phyloP scores from a whole-genome alignment of 306 rosid genomes.

The Prunus mume region DNA sequence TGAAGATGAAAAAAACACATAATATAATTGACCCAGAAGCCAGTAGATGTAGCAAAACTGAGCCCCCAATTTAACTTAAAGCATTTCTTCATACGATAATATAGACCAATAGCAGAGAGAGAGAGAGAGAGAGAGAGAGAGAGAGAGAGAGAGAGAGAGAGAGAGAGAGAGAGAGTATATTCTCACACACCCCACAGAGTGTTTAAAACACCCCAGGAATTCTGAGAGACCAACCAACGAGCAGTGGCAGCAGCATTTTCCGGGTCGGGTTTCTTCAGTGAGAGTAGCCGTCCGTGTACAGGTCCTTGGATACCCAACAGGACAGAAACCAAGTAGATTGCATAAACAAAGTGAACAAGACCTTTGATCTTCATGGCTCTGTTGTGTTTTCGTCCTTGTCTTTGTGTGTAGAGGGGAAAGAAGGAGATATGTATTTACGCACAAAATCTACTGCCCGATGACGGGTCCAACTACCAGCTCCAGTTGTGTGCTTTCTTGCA shows the following conservation, averaged over 20 bases:
- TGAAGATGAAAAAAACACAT: too few species aligned
- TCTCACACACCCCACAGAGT: too few species aligned
- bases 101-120: not conserved
- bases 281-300: constrained; percentile 39
- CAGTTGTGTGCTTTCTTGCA: not conserved
- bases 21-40: not conserved
- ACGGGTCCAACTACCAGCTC: not conserved
- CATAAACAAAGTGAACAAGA: not conserved
- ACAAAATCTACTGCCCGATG: not conserved
- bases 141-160: not conserved
- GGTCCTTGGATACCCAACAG: constrained; percentile 19
- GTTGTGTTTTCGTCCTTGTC: not conserved
- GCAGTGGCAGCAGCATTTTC: constrained; percentile 62
- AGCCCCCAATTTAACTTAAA: not conserved
- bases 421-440: not conserved
- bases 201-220: constrained; percentile 78
- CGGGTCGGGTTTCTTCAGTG: constrained; percentile 59
- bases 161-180: constrained; percentile 13
- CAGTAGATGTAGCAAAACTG: not conserved
- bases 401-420: not conserved
- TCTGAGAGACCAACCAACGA: constrained; percentile 78
- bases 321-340: constrained; percentile 16
- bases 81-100: not conserved
- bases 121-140: constrained; percentile 6
- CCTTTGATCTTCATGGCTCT: constrained; percentile 10